These are phyloP conservation scores for Grosmannia serpens DNA, from an alignment of 2,329 filamentous ascomycete genomes.

Conservation along the genomic window DNA sequence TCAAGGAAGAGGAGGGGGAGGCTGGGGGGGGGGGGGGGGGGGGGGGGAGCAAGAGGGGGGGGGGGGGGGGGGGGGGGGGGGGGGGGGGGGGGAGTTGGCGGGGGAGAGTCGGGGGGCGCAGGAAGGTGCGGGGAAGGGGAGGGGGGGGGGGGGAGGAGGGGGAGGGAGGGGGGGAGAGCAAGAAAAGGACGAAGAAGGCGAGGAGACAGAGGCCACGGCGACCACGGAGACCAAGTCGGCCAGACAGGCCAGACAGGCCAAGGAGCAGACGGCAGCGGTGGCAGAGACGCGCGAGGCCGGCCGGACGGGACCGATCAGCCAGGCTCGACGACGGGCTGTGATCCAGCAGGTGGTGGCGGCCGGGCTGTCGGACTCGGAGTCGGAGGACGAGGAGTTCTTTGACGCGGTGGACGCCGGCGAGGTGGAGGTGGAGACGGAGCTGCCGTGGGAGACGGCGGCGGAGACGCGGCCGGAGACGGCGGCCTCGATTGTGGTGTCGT, in stretches of 20 bases:
- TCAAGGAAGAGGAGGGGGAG: conserved; percentile 17
- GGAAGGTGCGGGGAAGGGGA: too few relatives aligned
- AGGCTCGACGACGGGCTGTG: conserved; percentile 48
- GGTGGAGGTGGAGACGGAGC: conserved; percentile 62
- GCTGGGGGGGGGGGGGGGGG: not conserved
- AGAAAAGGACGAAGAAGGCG: too few relatives aligned
- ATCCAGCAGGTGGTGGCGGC: conserved; percentile 48
- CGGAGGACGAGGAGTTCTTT: conserved; percentile 86
- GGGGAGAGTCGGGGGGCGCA: too few relatives aligned
- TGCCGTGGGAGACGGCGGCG: conserved; percentile 31
- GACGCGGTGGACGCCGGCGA: conserved; percentile 92
- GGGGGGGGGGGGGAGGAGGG: too few relatives aligned
- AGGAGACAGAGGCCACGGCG: too few relatives aligned
- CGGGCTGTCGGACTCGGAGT: conserved; percentile 68
- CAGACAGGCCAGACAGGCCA: too few relatives aligned
- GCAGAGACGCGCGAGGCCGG: not conserved
- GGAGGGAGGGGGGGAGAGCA: too few relatives aligned
- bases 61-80: not conserved
- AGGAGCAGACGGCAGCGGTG: not conserved
- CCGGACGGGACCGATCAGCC: conserved; percentile 9
- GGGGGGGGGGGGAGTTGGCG: not conserved
- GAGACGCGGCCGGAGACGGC: conserved; percentile 14
- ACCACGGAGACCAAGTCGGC: too few relatives aligned
- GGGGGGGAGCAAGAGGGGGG: conserved; percentile 5
- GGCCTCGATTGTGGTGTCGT: conserved; percentile 26